phyloP scores from a whole-genome alignment of 2,329 filamentous ascomycete genomes.

The Paraphoma chrysanthemicola region DNA sequence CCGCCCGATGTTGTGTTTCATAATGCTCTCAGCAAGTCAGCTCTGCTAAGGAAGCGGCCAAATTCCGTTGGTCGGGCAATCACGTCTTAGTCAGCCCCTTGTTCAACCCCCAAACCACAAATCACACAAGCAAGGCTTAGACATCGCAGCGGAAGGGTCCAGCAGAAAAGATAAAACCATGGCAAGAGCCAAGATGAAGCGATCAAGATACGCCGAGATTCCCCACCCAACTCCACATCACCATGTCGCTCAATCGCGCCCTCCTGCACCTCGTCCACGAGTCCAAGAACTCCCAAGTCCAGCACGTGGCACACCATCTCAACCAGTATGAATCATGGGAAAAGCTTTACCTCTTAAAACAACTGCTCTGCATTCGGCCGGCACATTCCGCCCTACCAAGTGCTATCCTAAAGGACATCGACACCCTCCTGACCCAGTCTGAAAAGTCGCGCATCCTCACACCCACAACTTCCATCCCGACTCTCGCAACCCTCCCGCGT shows the following conservation, averaged over 20 bases:
- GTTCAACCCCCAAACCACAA: too few relatives aligned
- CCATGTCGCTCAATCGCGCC: conserved; percentile 12
- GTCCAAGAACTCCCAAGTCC: conserved; percentile 12
- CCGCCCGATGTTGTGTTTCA: too few relatives aligned
- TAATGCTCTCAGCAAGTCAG: too few relatives aligned
- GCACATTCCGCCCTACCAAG: conserved; percentile 22
- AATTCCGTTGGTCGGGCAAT: too few relatives aligned
- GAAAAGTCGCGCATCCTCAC: conserved; percentile 19
- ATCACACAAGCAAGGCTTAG: too few relatives aligned
- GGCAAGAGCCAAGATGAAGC: too few relatives aligned
- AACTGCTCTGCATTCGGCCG: conserved; percentile 36
- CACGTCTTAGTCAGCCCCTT: too few relatives aligned
- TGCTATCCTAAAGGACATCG: conserved; percentile 18
- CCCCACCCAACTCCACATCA: background rate
- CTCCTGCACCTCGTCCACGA: conserved; percentile 17
- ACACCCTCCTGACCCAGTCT: conserved; percentile 19
- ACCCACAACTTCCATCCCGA: conserved; percentile 11
- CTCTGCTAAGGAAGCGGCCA: too few relatives aligned
- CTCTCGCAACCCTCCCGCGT: conserved; percentile 1
- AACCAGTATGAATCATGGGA: conserved; percentile 17
- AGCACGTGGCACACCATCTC: conserved; percentile 17
- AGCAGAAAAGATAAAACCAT: too few relatives aligned
- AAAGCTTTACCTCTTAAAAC: conserved; percentile 19
- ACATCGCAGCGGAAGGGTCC: too few relatives aligned
- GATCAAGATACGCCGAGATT: too few relatives aligned